A percentile compares a stretch with the other conserved stretches of the same genome.
Conservation (phyloP, 164 flowering plant genomes). For the Platanus orientalis region DNA sequence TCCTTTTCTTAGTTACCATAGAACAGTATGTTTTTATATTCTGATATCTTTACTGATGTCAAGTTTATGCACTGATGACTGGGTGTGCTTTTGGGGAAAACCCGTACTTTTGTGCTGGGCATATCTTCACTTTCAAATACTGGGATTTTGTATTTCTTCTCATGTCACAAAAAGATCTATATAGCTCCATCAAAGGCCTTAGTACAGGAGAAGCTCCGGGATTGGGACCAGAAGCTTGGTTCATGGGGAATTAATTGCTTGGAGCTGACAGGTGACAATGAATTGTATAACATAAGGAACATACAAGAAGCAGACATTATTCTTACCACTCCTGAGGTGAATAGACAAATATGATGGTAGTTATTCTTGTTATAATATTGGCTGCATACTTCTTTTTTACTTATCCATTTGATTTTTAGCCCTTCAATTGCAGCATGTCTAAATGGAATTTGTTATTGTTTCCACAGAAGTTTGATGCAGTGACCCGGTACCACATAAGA, state of each 20-base stretch:
- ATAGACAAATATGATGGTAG: background rate
- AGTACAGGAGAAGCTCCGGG: conserved; percentile 94
- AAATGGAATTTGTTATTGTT: conserved; percentile 6
- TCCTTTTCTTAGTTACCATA: background rate
- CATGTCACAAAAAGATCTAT: conserved; percentile 53
- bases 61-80: background rate
- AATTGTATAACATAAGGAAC: conserved; percentile 46
- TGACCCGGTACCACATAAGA: conserved; percentile 74
- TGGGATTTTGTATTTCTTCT: background rate
- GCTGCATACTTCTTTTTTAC: background rate
- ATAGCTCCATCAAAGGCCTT: conserved; percentile 97
- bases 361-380: background rate
- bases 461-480: conserved; percentile 90
- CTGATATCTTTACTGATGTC: background rate
- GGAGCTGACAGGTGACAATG: conserved; percentile 95
- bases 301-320: conserved; percentile 88
- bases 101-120: background rate
- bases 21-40: background rate
- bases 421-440: conserved; percentile 9
- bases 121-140: background rate
- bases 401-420: background rate
- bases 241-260: conserved; percentile 80
- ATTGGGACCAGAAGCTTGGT: conserved; percentile 87
- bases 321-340: conserved; percentile 96
- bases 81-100: background rate